Evolutionary conservation across 192 early-diverging fungal genomes (phyloP).

Genomic region (Gaertneriomyces semiglobifer): DNA sequence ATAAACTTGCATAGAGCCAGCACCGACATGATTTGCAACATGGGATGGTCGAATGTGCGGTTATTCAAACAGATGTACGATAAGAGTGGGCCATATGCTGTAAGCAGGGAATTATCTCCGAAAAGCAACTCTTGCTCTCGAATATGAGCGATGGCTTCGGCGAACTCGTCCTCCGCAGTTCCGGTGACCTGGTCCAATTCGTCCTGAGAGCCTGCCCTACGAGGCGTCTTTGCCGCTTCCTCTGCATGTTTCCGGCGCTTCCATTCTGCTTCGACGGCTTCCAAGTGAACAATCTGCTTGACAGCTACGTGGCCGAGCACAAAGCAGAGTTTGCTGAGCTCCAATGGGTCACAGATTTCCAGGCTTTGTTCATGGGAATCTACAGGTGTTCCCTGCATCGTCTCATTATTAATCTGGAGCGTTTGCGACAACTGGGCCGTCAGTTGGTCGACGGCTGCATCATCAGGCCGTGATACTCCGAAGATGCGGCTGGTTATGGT

Average conservation of each 20-base stretch:
- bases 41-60: constrained; percentile 74
- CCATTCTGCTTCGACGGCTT: constrained; percentile 88
- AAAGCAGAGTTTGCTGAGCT: constrained; percentile 84
- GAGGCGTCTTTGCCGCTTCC: constrained; percentile 19
- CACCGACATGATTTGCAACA: constrained; percentile 84
- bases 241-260: constrained; percentile 70
- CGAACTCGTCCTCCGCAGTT: constrained; percentile 92
- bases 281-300: constrained; percentile 94
- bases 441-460: constrained; percentile 23
- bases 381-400: constrained; percentile 5
- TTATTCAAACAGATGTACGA: constrained; percentile 78
- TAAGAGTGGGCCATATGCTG: constrained; percentile 77
- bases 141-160: constrained; percentile 79
- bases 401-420: constrained; percentile 22
- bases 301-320: constrained; percentile 93
- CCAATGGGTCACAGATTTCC: constrained; percentile 51
- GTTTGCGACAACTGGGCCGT: constrained; percentile 10
- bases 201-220: constrained; percentile 44
- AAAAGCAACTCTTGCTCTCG: constrained; percentile 90
- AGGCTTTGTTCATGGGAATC: background rate
- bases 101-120: constrained; percentile 71
- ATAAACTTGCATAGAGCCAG: constrained; percentile 93
- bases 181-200: constrained; percentile 93
- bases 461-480: constrained; percentile 11
- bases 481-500: constrained; percentile 65